Base-by-base conservation (phyloP, 1,284 basidiomycete genomes). In the Cryptococcus jaspeensis region DNA sequence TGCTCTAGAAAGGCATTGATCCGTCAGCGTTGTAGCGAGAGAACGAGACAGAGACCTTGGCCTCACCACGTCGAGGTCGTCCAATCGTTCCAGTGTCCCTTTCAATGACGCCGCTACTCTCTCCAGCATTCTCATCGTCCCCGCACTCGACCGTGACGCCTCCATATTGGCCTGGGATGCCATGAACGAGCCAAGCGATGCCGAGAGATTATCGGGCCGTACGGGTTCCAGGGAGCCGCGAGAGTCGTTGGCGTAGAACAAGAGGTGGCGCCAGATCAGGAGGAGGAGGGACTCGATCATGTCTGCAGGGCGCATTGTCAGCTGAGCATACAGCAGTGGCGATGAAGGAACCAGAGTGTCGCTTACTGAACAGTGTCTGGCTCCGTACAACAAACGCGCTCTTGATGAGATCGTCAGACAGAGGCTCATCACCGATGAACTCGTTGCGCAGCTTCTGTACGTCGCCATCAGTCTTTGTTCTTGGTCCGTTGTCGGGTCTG, bases 201-300 rank as follows among this genome's bases (percentile, higher is more conserved):
- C 47, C 28, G 67, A 65, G 37, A 76, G 59, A 48, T 70, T 66
- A 54, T 65, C 64, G 7, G 73, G 70, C 52, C 69, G 60, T 22
- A 71, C 60, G 38, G 63, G 48, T 23, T 73, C 64, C 22, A 50
- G n/a, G 13, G 52, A 57, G 11, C 58, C 55, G 42, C 63, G 68
- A 25, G 71, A 70, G 44, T 76, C 71, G 51, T 73, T 73, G 52
- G 79, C 74, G 71, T 79, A 82, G 65, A 78, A 79, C 18, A 85
- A 81, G 39, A 94, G 72, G 72, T 97, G 93, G 36, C 92, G 83
- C 87, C 90, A 94, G 12, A 70, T 52, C 5, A 96, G 80, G 6
- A 96, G 81, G 7, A 96, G 80, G 7, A 91, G 76, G 80, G 93
- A 88, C 76, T 96, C 92, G 48, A 87, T 79, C 46, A 87, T 85